Evolutionary conservation across 805 yeast genomes (phyloP).

Genomic region (Helenozyma baotianmanensis): DNA sequence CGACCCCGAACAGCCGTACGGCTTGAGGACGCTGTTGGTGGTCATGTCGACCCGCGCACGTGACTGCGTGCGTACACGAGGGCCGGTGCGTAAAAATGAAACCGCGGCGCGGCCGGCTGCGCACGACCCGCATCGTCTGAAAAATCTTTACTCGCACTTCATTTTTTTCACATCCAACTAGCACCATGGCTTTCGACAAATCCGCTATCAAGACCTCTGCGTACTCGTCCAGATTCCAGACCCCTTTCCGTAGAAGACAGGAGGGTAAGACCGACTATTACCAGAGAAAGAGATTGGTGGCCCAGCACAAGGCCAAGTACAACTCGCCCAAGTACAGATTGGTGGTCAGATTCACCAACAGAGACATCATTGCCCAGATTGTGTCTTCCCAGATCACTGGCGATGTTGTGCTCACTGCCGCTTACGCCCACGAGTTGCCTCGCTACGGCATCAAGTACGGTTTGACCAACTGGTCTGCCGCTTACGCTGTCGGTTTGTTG

Average conservation of each 20-base stretch:
- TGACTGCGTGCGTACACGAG: too few relatives aligned
- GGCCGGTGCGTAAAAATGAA: too few relatives aligned
- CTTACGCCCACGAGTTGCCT: conserved; percentile 99
- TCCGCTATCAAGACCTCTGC: conserved; percentile 71
- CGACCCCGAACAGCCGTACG: too few relatives aligned
- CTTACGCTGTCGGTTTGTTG: conserved; percentile 97
- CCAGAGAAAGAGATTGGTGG: conserved; percentile 98
- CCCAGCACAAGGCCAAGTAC: conserved; percentile 99
- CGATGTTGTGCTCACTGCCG: conserved; percentile 93
- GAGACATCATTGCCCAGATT: conserved; percentile 97
- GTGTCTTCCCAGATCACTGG: conserved; percentile 96
- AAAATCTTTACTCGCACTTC: too few relatives aligned
- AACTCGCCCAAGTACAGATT: conserved; percentile 99
- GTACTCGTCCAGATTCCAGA: conserved; percentile 99
- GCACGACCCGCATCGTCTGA: too few relatives aligned
- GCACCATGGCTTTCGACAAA: conserved; percentile 68
- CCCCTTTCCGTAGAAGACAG: conserved; percentile 99
- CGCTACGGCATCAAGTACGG: conserved; percentile 96
- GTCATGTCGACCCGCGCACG: too few relatives aligned
- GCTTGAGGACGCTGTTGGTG: too few relatives aligned
- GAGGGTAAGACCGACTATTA: conserved; percentile 99
- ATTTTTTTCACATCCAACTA: too few relatives aligned
- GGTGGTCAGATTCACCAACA: conserved; percentile 99
- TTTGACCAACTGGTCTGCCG: conserved; percentile 99
- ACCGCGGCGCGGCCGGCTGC: too few relatives aligned